Base-by-base conservation (phyloP, 1,139 yeast species). In the Eremothecium cymbalariae region DNA sequence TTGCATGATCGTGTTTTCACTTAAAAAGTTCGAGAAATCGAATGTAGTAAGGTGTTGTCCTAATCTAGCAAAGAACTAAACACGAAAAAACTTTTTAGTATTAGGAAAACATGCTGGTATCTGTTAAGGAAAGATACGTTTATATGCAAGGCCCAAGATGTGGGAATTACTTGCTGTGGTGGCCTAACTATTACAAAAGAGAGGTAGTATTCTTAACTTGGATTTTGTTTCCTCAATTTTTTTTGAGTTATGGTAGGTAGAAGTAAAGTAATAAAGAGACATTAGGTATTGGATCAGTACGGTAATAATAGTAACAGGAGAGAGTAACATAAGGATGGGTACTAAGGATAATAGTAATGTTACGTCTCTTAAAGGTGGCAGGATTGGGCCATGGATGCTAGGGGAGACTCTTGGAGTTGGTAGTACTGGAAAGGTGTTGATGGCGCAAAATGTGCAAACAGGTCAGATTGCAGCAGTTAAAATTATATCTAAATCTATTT, bases 341-440 rank as follows among this genome's bases (percentile, higher is more conserved):
- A 21, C 13, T 18, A 14, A 27, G n/a, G 22, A 21, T 21, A 23
- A 32, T 13, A 34, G 31, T 27, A 29, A 28, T 9, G 32, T 32
- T 8, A 31, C 39, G 7, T 32, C 41, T 26, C 21, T 36, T 28
- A 51, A 50, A 42, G 57, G 54, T 32, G 51, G 54, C 35, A 67
- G 62, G 63, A 81, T 85, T 32, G 99, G 99, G 1, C 97, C 98
- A 2, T 90, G 99, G 99, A 80, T 84, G 55, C 64, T 90, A 22
- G 98, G 98, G 9, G 71, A 93, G 46, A 88, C 98, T 3, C 65
- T 90, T 31, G 99, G 99, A 16, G 72, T 94, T 41, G 99, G 99
- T 8, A 80, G 94, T 17, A 84, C 95, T 2, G 97, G 98, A 18
- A 71, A 96, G 44, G 99, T 90, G 15, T 68, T 95, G 39, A 67